Conservation (phyloP, 345 rosid genomes). For the Physaria fendleri region DNA sequence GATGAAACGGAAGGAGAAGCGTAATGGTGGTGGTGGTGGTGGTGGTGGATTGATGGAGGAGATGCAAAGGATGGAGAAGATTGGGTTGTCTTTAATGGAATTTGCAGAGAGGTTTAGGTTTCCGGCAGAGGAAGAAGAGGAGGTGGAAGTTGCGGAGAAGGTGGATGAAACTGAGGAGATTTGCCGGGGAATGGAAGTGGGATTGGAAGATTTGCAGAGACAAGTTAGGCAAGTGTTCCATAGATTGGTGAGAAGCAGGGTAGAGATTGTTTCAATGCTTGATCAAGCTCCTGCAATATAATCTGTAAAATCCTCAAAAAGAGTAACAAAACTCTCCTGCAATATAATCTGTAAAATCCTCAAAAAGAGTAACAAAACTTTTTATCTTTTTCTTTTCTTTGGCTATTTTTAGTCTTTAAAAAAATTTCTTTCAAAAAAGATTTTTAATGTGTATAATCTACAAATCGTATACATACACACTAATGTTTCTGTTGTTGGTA, state of each 20-base stretch:
- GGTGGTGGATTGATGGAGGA: constrained; percentile 67
- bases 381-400: background rate
- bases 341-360: constrained; percentile 16
- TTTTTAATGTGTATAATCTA: constrained; percentile 26
- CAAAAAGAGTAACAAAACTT: no score
- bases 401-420: background rate
- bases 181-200: constrained; percentile 68
- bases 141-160: constrained; percentile 33
- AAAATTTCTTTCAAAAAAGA: constrained; percentile 1
- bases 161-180: constrained; percentile 66
- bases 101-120: constrained; percentile 58
- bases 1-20: constrained; percentile 91
- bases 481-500: constrained; percentile 10
- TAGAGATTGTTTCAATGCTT: constrained; percentile 58
- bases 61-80: constrained; percentile 72
- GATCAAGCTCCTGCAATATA: no score
- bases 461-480: constrained; percentile 18
- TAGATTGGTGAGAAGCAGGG: constrained; percentile 73
- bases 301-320: constrained; percentile 16
- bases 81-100: constrained; percentile 51
- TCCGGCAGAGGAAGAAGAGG: constrained; percentile 53
- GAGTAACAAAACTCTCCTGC: constrained; percentile 1
- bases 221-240: constrained; percentile 88
- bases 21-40: constrained; percentile 34
- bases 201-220: constrained; percentile 69